Evolutionary conservation across 306 rosid species (phyloP).

Genomic region (Betula pendula): DNA sequence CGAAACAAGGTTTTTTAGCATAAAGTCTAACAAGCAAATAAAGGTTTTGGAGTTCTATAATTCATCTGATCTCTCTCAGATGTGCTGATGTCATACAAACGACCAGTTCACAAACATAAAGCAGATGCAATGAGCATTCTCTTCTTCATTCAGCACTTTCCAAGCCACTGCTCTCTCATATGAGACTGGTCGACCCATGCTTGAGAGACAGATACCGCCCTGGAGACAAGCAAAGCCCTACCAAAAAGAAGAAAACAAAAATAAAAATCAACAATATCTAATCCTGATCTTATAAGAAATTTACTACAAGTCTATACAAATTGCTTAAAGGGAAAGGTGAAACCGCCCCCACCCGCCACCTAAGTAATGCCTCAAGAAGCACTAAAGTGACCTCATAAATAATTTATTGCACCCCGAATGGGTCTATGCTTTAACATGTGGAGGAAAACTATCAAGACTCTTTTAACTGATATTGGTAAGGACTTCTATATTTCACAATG

Average conservation of each 20-base stretch:
- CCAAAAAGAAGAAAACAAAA: background rate
- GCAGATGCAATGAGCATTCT: constrained; percentile 93
- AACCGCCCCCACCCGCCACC: no score
- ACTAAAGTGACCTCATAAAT: background rate
- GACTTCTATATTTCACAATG: background rate
- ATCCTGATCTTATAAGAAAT: background rate
- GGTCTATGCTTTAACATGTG: background rate
- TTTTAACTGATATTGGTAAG: background rate
- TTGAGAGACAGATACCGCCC: constrained; percentile 95
- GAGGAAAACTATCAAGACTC: background rate
- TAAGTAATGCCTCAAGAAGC: background rate
- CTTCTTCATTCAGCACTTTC: constrained; percentile 98
- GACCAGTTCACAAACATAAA: constrained; percentile 99
- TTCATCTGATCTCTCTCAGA: background rate
- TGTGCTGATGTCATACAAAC: constrained; percentile 56
- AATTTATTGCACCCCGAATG: background rate
- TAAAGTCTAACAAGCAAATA: constrained; percentile 13
- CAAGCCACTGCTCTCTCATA: constrained; percentile 95
- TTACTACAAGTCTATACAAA: background rate
- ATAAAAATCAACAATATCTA: background rate
- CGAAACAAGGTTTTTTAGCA: background rate
- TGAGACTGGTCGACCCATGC: constrained; percentile 99
- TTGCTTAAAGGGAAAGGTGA: no score
- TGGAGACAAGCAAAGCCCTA: constrained; percentile 96
- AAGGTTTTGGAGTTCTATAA: background rate